Base-by-base conservation (phyloP, 2,329 filamentous ascomycete species). In the Chaetomium strumarium region DNA sequence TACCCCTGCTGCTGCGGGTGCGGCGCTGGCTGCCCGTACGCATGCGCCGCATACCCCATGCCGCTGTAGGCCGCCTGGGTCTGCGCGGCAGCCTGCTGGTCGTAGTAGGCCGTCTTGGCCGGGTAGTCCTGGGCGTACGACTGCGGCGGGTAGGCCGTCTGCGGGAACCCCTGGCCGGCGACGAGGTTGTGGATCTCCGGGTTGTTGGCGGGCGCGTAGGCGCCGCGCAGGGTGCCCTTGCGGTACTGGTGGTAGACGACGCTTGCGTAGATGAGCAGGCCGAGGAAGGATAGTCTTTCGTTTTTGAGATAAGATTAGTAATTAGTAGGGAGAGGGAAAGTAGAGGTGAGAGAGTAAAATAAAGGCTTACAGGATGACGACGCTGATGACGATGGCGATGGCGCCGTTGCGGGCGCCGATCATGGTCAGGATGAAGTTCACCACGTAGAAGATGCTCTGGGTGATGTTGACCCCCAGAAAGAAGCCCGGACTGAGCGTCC, bases 381-480 rank as follows among this genome's bases (percentile, higher is more conserved):
- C 51, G 19, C 53, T 44, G 20, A 68, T 52, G 14, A 49, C 47
- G 11, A 64, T 49, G 30, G 46, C 49, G 2, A 57, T 8, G 2
- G 20, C 19, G 13, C 52, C 53, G 0, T 51, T 55, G 19, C 51
- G 52, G 14, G 49, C 53, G 13, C 60, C 60, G n/a, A 64, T 43
- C 53, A 67, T 55, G 36, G 52, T 50, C 2, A 68, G 47, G 14
- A 62, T 56, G 46, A 68, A 66, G 31, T 62, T 52, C 19, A 64
- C 45, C 14, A 61, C 44, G 59, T 62, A 66, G 37, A 67, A 52
- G 2, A 49, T 24, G 2, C 64, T 63, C 51, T 68, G 64, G 39
- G 62, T 42, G n/a, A 64, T 55, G 49, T 65, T 66, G 49, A 60
- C 49, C 39, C 61, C 52, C n/a, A 69, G 58, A 60, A 69, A 69